A percentile compares a stretch with the other conserved stretches of the same genome.
These are phyloP conservation scores for Colletotrichum viniferum DNA, from an alignment of 2,329 filamentous ascomycete genomes.

Conservation along the genomic window DNA sequence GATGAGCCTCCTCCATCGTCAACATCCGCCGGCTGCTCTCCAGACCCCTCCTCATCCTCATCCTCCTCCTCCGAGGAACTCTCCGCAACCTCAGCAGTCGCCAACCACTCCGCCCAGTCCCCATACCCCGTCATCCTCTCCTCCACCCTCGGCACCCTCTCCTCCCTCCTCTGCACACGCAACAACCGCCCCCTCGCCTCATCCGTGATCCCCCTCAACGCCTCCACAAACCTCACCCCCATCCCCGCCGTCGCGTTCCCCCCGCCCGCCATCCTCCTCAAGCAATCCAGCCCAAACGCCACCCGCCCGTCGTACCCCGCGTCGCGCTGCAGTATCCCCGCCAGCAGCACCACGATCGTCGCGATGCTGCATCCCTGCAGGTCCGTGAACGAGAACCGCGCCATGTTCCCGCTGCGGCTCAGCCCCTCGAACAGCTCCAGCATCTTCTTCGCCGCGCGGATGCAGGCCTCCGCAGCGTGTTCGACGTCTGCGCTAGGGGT, in stretches of 20 bases:
- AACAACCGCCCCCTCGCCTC: conserved; percentile 25
- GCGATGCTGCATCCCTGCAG: conserved; percentile 43
- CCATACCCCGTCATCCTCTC: conserved; percentile 15
- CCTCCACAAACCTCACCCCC: conserved; percentile 29
- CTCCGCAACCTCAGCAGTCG: neutral
- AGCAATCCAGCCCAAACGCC: conserved; percentile 33
- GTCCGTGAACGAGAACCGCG: conserved; percentile 41
- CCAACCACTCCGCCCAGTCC: conserved; percentile 27
- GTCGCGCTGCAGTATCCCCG: conserved; percentile 37
- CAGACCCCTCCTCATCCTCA: neutral
- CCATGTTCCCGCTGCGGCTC: conserved; percentile 31
- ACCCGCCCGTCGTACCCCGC: conserved; percentile 32
- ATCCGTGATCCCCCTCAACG: conserved; percentile 24
- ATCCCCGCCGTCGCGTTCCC: conserved; percentile 29
- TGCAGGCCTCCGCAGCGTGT: conserved; percentile 29
- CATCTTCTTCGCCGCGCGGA: conserved; percentile 34
- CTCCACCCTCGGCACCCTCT: neutral
- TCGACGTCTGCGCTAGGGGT: conserved; percentile 14
- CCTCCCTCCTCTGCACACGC: neutral
- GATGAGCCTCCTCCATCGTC: neutral
- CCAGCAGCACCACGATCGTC: conserved; percentile 36
- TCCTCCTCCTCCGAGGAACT: neutral
- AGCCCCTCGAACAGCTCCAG: conserved; percentile 35
- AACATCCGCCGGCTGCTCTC: neutral
- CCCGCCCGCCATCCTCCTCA: conserved; percentile 36